A percentile compares a stretch with the other conserved stretches of the same genome.
Evolutionary conservation across 1,284 basidiomycete species (phyloP).

Genomic region (Malassezia slooffiae): DNA sequence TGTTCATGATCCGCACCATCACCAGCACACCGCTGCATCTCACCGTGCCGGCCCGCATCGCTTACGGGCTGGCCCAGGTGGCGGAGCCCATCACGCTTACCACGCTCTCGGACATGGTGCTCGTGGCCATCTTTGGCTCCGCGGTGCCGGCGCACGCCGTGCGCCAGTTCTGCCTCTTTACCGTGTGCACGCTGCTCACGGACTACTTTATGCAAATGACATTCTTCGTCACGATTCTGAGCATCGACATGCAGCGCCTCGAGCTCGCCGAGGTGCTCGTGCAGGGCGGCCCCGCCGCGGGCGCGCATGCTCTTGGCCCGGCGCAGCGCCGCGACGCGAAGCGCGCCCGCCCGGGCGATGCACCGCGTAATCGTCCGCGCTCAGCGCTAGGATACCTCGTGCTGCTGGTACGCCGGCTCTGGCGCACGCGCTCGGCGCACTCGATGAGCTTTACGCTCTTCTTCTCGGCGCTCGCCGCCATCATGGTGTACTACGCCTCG

Average conservation of each 20-base stretch:
- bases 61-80: constrained; percentile 71
- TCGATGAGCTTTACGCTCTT: background rate
- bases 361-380: background rate
- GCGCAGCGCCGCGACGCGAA: too few species aligned
- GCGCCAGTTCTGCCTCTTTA: constrained; percentile 83
- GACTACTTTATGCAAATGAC: constrained; percentile 92
- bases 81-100: constrained; percentile 86
- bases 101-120: constrained; percentile 71
- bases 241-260: constrained; percentile 77
- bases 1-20: constrained; percentile 77
- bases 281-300: constrained; percentile 2
- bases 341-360: too few species aligned
- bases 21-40: constrained; percentile 76
- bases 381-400: background rate
- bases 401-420: background rate
- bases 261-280: constrained; percentile 53
- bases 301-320: too few species aligned
- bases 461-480: background rate
- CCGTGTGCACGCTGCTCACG: constrained; percentile 81
- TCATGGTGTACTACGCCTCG: background rate
- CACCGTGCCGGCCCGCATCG: constrained; percentile 82
- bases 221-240: constrained; percentile 77
- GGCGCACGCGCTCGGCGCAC: constrained; percentile 5
- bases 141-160: constrained; percentile 66
- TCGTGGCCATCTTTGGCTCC: constrained; percentile 67